Evolutionary conservation across 345 rosid species (phyloP), one percentile per base, ranked within the genome.

Genomic region (Iberis pinnata): DNA sequence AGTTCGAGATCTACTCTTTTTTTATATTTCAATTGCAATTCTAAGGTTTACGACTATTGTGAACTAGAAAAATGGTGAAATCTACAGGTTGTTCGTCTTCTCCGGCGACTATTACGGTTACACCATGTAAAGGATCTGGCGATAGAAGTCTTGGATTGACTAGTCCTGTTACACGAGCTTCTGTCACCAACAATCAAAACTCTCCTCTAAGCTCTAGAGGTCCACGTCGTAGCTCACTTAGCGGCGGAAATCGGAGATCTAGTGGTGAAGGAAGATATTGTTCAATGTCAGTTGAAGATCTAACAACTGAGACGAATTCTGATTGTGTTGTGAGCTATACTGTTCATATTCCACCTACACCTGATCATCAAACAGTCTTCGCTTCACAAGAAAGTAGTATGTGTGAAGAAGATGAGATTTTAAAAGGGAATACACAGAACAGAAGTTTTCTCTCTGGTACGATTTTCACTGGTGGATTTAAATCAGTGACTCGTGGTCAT

Each of bases 311-410:
- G 8, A 27, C 43, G 0, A 80, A 60, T 18, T 75, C 88, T 4
- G 85, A 72, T 14, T 78, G 68, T 40, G 61, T 71, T 43, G 71
- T 84, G n/a, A 56, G 71, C 3, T 84, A 84, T 52, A 84, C 94
- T 0, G 94, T 84, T 18, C 94, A 84, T 15, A 81, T 84, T 8
- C 94, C 94, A 5, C 78, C 88, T 0, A 84, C 94, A 32, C 94
- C 94, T 1, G 94, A 84, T 61, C 86, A 77, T 64, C 86, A 81
- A 47, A 60, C 77, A n/a, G 33, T 77, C 17, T 72, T 78, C 6
- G 52, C 71, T 37, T 84, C 88, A 2, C 80, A 68, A 9, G 70
- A 76, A 8, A 80, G 88, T 32, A 75, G 79, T 27, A 19, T 35
- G 9, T 64, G 48, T 45, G 70, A 14, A 38, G 72, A 59, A 42